Conservation (phyloP, 148 eudicot genomes). For the Rheum nobile region DNA sequence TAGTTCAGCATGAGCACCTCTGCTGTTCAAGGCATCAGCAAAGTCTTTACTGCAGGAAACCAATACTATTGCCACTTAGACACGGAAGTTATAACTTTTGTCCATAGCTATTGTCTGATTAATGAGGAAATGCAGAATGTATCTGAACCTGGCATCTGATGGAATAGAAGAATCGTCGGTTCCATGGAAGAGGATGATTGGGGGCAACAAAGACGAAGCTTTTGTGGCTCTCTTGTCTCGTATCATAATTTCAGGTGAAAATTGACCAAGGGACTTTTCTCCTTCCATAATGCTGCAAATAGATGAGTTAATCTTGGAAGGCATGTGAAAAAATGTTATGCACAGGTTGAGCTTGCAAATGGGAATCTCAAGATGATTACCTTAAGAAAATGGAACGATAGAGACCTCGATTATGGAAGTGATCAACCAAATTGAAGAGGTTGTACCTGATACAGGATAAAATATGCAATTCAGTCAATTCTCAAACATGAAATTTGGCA, state of each 20-base stretch:
- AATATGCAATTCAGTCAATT: background rate
- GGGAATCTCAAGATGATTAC: conserved; percentile 16
- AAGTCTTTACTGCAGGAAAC: conserved; percentile 44
- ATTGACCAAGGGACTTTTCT: conserved; percentile 48
- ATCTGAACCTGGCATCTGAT: conserved; percentile 55
- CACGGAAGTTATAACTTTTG: too few relatives aligned
- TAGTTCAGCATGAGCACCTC: conserved; percentile 66
- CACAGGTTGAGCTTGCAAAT: background rate
- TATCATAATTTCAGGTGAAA: conserved; percentile 69
- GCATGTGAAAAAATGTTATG: background rate
- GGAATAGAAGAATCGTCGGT: conserved; percentile 79
- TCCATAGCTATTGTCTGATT: background rate
- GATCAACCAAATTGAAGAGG: conserved; percentile 60
- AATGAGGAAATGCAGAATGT: background rate
- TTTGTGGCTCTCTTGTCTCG: conserved; percentile 37
- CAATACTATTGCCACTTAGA: background rate
- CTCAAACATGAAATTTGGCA: background rate
- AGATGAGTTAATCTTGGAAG: conserved; percentile 8
- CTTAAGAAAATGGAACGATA: conserved; percentile 86
- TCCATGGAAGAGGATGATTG: conserved; percentile 74
- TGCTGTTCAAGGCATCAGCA: conserved; percentile 49
- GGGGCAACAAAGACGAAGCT: conserved; percentile 61
- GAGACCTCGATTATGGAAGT: conserved; percentile 75
- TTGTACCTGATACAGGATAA: conserved; percentile 50
- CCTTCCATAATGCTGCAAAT: conserved; percentile 95